These are phyloP conservation scores for Vigna reflexopilosa DNA, from an alignment of 306 rosid species.

Conservation along the genomic window DNA sequence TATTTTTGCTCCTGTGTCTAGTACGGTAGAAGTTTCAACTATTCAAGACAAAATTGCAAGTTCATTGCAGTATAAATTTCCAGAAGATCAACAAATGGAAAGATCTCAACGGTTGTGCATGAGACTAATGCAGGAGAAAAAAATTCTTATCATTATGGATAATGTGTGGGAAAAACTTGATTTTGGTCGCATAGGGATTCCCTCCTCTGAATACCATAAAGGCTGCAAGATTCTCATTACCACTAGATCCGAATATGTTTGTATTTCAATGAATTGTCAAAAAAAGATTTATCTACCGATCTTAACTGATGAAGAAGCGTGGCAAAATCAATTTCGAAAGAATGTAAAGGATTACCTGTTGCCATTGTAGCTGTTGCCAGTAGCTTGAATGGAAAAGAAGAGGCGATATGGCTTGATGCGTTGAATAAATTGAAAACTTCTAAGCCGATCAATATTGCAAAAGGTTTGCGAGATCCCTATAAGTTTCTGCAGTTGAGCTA, in stretches of 20 bases:
- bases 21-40: not conserved
- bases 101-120: not conserved
- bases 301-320: no score
- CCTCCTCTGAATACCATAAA: no score
- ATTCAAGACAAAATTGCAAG: conserved; percentile 38
- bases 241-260: no score
- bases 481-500: conserved; percentile 33
- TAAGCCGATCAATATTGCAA: not conserved
- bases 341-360: conserved; percentile 46
- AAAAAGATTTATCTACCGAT: no score
- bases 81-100: not conserved
- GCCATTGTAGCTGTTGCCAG: conserved; percentile 38
- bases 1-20: conserved; percentile 26
- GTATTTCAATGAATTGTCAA: no score
- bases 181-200: no score
- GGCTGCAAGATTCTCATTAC: no score
- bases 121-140: not conserved
- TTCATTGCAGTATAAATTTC: not conserved
- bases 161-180: no score
- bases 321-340: not conserved
- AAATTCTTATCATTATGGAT: no score
- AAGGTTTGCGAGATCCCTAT: conserved; percentile 18
- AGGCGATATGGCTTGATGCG: conserved; percentile 13
- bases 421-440: not conserved
- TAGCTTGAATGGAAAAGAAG: not conserved